phyloP scores from a whole-genome alignment of 2,329 filamentous ascomycete species.

The Colletotrichum abscissum region DNA sequence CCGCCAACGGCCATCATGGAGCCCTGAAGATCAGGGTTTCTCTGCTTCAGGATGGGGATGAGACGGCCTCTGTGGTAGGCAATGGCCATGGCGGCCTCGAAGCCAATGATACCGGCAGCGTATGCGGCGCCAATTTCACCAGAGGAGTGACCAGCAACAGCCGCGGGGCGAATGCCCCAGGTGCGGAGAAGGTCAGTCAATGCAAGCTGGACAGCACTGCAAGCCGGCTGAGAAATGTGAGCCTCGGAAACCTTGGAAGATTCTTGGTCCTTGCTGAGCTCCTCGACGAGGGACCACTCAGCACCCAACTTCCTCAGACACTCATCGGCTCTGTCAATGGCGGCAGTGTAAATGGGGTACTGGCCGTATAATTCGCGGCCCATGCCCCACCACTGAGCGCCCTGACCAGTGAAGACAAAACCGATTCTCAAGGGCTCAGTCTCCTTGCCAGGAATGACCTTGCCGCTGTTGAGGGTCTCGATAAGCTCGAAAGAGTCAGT shows the following conservation, averaged over 20 bases:
- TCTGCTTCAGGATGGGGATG: slow-evolving; percentile 54
- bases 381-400: slow-evolving; percentile 42
- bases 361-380: slow-evolving; percentile 40
- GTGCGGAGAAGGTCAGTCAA: slow-evolving; percentile 55
- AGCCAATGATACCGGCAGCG: slow-evolving; percentile 48
- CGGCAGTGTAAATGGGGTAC: slow-evolving; percentile 49
- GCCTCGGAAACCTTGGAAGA: slow-evolving; percentile 50
- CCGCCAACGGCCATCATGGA: slow-evolving; percentile 68
- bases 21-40: slow-evolving; percentile 54
- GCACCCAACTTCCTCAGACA: slow-evolving; percentile 48
- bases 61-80: slow-evolving; percentile 62
- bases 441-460: slow-evolving; percentile 49
- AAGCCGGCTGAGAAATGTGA: slow-evolving; percentile 56
- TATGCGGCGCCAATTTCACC: slow-evolving; percentile 63
- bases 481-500: slow-evolving; percentile 36
- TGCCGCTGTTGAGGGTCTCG: slow-evolving; percentile 49
- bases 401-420: slow-evolving; percentile 44
- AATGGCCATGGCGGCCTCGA: slow-evolving; percentile 57
- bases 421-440: slow-evolving; percentile 42
- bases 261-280: slow-evolving; percentile 48
- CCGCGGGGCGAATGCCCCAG: slow-evolving; percentile 53
- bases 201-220: slow-evolving; percentile 60
- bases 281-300: slow-evolving; percentile 50
- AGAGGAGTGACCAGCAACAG: slow-evolving; percentile 58
- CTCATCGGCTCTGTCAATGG: slow-evolving; percentile 46